Percentiles rank a stretch among this genome's conserved stretches.
Evolutionary conservation across 805 yeast species (phyloP).

Genomic region (Metschnikowia matae): DNA sequence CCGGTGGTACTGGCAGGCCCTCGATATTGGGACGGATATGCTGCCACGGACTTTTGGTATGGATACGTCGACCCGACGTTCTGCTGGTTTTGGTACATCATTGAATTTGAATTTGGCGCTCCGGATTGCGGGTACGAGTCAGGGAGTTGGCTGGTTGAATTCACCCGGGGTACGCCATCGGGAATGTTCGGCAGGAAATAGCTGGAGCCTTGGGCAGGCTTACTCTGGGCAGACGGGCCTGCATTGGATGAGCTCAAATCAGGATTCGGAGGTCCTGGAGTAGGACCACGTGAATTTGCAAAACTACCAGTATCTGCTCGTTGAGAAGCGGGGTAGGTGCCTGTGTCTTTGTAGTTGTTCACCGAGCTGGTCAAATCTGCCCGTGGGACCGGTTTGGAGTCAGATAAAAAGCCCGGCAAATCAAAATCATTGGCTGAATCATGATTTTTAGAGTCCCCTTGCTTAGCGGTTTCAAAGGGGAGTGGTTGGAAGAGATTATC

Average conservation of each 20-base stretch:
- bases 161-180: constrained; percentile 4
- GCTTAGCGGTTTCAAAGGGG: constrained; percentile 14
- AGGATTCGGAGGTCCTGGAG: background rate
- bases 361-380: background rate
- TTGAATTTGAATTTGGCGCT: background rate
- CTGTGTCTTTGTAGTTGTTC: background rate
- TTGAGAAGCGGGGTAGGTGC: background rate
- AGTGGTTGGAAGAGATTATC: constrained; percentile 19
- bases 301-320: background rate
- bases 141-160: constrained; percentile 6
- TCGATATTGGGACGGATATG: constrained; percentile 6
- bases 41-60: constrained; percentile 9
- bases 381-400: constrained; percentile 4
- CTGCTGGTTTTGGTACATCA: background rate
- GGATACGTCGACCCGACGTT: constrained; percentile 5
- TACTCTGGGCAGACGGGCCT: background rate
- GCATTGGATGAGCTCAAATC: background rate
- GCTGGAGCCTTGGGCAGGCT: background rate
- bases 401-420: constrained; percentile 15
- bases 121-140: constrained; percentile 1
- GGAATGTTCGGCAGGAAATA: constrained; percentile 1
- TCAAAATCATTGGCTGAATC: constrained; percentile 8
- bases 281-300: background rate
- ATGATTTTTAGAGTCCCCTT: constrained; percentile 4
- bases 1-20: constrained; percentile 5